Conservation (phyloP, 495 filamentous ascomycete genomes). For the Oidiodendron maius region DNA sequence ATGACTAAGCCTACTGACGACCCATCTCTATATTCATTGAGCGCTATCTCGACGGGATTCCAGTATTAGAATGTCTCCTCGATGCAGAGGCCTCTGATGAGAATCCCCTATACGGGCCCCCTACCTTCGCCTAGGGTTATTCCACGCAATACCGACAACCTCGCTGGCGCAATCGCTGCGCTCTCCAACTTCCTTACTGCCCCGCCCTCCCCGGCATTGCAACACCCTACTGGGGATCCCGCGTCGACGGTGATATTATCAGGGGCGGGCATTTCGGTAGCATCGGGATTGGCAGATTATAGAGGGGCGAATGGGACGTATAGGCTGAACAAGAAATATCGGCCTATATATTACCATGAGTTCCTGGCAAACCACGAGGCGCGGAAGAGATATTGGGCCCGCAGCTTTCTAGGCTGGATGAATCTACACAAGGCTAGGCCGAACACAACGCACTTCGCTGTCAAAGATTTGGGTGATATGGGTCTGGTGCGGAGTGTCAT, state of each 20-base stretch:
- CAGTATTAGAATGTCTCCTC: constrained; percentile 14
- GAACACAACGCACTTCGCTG: constrained; percentile 73
- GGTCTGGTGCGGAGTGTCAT: constrained; percentile 72
- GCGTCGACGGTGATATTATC: constrained; percentile 70
- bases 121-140: constrained; percentile 73
- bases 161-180: constrained; percentile 69
- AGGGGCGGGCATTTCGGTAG: constrained; percentile 89
- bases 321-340: constrained; percentile 78
- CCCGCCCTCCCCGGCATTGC: constrained; percentile 40
- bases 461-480: constrained; percentile 61
- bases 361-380: constrained; percentile 79
- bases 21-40: too few species aligned
- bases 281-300: constrained; percentile 90
- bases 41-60: too few species aligned
- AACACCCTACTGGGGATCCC: constrained; percentile 27
- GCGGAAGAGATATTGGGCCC: constrained; percentile 91
- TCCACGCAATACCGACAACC: constrained; percentile 60
- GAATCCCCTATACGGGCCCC: constrained; percentile 85
- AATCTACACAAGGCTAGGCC: constrained; percentile 70
- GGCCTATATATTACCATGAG: constrained; percentile 89
- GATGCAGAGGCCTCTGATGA: constrained; percentile 66
- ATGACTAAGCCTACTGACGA: too few species aligned
- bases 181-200: constrained; percentile 67
- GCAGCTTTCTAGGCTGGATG: constrained; percentile 90
- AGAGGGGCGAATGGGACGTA: constrained; percentile 88